These are phyloP conservation scores for Helenozyma baotianmanensis DNA, from an alignment of 805 yeast species.

Conservation along the genomic window DNA sequence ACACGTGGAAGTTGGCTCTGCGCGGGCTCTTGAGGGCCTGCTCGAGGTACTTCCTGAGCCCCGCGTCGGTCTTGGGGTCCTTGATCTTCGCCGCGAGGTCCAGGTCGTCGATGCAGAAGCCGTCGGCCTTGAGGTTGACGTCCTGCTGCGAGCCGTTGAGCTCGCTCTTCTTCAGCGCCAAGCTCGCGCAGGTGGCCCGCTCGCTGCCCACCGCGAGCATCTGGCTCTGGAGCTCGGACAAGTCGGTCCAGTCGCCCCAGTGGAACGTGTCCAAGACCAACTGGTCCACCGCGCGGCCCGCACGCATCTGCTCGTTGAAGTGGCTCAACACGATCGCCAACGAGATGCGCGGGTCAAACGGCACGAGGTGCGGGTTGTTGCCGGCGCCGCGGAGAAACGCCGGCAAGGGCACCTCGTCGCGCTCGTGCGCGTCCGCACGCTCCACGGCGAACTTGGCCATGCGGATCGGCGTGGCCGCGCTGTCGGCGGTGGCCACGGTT, in stretches of 20 bases:
- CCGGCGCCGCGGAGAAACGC: slow-evolving; percentile 2
- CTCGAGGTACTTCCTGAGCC: slow-evolving; percentile 11
- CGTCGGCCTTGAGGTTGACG: background rate
- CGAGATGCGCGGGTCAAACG: slow-evolving; percentile 20
- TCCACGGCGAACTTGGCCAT: slow-evolving; percentile 4
- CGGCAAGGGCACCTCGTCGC: slow-evolving; percentile 3
- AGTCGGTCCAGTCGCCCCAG: slow-evolving; percentile 19
- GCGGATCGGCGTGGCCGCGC: background rate
- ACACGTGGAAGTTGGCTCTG: slow-evolving; percentile 38
- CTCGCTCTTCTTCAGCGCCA: slow-evolving; percentile 1
- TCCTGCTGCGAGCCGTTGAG: slow-evolving; percentile 1
- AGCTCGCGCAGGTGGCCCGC: slow-evolving; percentile 4
- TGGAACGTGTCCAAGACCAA: slow-evolving; percentile 9
- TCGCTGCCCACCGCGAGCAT: slow-evolving; percentile 1
- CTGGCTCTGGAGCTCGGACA: slow-evolving; percentile 5
- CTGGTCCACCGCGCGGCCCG: slow-evolving; percentile 2
- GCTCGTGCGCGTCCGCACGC: background rate
- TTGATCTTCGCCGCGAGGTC: slow-evolving; percentile 14
- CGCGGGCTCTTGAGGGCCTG: slow-evolving; percentile 2
- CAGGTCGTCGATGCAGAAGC: slow-evolving; percentile 1
- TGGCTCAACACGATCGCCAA: slow-evolving; percentile 12
- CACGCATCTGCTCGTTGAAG: slow-evolving; percentile 10
- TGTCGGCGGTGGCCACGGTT: background rate
- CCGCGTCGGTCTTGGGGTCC: slow-evolving; percentile 22
- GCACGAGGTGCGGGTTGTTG: slow-evolving; percentile 7